phyloP scores from a whole-genome alignment of 176 grass and related monocot species.

The Otatea glauca region DNA sequence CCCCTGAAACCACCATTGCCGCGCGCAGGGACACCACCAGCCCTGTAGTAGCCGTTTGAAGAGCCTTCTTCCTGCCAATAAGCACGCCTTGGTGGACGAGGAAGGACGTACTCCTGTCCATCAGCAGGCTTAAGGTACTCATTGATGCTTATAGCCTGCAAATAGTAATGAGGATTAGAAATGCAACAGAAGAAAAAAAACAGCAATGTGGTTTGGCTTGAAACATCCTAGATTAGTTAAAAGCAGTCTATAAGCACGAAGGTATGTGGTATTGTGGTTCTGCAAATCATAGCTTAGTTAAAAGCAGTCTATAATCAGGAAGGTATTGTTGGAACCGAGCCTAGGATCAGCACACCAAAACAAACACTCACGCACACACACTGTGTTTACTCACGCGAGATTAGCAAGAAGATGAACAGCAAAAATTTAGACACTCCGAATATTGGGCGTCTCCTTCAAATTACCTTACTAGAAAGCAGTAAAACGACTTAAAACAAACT shows the following conservation, averaged over 20 bases:
- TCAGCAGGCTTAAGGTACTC: constrained; percentile 21
- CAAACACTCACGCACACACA: too few species aligned
- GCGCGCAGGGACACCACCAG: not conserved
- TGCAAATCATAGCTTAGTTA: too few species aligned
- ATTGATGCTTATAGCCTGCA: constrained; percentile 34
- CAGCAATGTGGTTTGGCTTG: not conserved
- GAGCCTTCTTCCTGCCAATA: not conserved
- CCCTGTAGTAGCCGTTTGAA: not conserved
- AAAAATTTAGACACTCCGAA: too few species aligned
- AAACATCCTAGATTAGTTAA: not conserved
- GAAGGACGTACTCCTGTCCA: not conserved
- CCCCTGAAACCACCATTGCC: constrained; percentile 25
- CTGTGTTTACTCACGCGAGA: too few species aligned
- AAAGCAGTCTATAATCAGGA: too few species aligned
- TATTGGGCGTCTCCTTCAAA: too few species aligned
- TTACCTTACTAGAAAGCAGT: too few species aligned
- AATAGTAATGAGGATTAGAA: not conserved
- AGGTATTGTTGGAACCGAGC: too few species aligned
- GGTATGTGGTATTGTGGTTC: too few species aligned
- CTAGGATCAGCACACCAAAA: too few species aligned
- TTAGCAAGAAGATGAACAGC: too few species aligned
- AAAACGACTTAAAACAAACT: too few species aligned
- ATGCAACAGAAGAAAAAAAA: not conserved
- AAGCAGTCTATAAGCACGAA: not conserved
- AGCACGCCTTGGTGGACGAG: not conserved